Conservation (phyloP, 495 filamentous ascomycete species). For the Corynascus novoguineensis region DNA sequence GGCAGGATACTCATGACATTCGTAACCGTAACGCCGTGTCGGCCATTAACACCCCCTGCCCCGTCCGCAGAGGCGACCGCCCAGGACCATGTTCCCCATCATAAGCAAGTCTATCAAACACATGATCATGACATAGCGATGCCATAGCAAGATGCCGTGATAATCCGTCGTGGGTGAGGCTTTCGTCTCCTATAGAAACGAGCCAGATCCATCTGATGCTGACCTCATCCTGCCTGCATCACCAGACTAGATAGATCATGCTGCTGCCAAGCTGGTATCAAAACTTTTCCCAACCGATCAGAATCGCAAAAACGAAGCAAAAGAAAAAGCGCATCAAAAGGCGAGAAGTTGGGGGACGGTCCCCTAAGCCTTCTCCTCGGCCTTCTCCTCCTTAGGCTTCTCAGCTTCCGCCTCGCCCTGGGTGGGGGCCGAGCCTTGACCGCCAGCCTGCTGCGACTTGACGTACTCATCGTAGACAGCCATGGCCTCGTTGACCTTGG, state of each 20-base stretch:
- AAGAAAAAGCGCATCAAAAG: conserved; percentile 5
- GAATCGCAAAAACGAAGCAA: conserved; percentile 26
- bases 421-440: conserved; percentile 1
- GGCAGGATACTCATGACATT: conserved; percentile 20
- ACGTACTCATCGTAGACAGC: conserved; percentile 97
- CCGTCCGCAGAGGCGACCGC: conserved; percentile 20
- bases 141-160: conserved; percentile 29
- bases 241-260: conserved; percentile 35
- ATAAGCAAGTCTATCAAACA: conserved; percentile 30
- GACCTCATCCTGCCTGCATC: conserved; percentile 9
- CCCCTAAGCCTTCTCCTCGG: conserved; percentile 51
- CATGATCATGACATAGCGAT: conserved; percentile 31
- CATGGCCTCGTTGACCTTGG: conserved; percentile 95
- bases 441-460: conserved; percentile 58
- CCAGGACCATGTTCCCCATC: conserved; percentile 22
- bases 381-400: conserved; percentile 50
- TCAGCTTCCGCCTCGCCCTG: conserved; percentile 39
- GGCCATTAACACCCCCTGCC: conserved; percentile 20
- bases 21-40: conserved; percentile 29
- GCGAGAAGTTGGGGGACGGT: conserved; percentile 17
- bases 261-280: conserved; percentile 39
- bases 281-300: conserved; percentile 46
- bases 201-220: conserved; percentile 22
- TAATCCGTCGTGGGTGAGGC: conserved; percentile 24
- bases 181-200: conserved; percentile 19